Conservation (phyloP, 352 stramenopile species). For the Phytophthora citrophthora region DNA sequence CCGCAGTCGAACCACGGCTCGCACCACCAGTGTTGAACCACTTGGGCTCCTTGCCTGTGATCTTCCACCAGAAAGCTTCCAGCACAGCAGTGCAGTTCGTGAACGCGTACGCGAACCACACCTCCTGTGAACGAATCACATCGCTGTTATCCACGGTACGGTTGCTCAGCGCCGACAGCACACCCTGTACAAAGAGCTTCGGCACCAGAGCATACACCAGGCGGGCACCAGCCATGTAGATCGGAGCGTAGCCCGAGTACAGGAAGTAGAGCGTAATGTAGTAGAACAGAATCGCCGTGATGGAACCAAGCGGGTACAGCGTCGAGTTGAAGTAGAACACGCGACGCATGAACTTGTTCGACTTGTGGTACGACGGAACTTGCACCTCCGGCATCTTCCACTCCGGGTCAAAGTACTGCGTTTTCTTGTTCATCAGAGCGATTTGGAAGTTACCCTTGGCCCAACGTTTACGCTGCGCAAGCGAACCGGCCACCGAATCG, state of each 20-base stretch:
- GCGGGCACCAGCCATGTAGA: conserved; percentile 78
- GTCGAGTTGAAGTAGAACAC: conserved; percentile 87
- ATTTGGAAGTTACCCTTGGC: conserved; percentile 90
- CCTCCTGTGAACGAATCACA: conserved; percentile 82
- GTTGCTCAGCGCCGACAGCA: conserved; percentile 82
- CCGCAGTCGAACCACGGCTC: conserved; percentile 62
- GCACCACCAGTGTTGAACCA: conserved; percentile 86
- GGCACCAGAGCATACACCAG: conserved; percentile 81
- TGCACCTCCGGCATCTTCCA: conserved; percentile 78
- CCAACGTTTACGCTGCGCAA: conserved; percentile 85
- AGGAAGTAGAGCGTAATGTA: conserved; percentile 90
- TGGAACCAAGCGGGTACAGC: conserved; percentile 81
- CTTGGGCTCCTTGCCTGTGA: conserved; percentile 78
- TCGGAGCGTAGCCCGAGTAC: conserved; percentile 79
- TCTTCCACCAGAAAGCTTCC: conserved; percentile 85
- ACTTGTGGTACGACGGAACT: conserved; percentile 66
- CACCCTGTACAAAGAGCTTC: conserved; percentile 78
- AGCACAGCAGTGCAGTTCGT: conserved; percentile 80
- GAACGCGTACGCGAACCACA: conserved; percentile 88
- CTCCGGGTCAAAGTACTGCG: conserved; percentile 78
- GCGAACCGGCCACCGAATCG: conserved; percentile 70
- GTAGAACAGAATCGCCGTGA: conserved; percentile 83
- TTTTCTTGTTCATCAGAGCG: conserved; percentile 85
- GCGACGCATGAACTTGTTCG: conserved; percentile 75
- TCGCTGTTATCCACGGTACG: conserved; percentile 86